Evolutionary conservation across 345 rosid genomes (phyloP).

Genomic region (Arabis hirsuta): DNA sequence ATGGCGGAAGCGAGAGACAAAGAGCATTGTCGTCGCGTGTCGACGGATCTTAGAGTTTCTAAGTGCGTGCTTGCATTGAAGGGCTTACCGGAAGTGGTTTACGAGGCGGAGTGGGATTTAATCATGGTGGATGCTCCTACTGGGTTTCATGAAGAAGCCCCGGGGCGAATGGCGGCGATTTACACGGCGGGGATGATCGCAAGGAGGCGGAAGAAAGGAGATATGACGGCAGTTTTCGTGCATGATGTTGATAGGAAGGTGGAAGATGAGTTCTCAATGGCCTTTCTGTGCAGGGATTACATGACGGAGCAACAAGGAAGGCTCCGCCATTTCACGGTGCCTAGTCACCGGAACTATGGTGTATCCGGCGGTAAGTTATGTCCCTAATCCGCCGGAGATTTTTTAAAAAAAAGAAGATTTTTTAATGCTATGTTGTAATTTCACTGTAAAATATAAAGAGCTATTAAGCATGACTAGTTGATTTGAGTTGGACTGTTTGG

Average conservation of each 20-base stretch:
- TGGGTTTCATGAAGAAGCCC: slow-evolving; percentile 76
- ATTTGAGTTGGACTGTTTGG: slow-evolving; percentile 15
- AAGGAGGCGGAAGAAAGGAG: slow-evolving; percentile 56
- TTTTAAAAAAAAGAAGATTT: neutral
- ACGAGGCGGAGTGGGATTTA: slow-evolving; percentile 80
- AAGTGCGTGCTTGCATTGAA: slow-evolving; percentile 66
- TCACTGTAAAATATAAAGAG: neutral
- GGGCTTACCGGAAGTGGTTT: slow-evolving; percentile 68
- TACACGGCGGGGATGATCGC: slow-evolving; percentile 87
- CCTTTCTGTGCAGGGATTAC: slow-evolving; percentile 75
- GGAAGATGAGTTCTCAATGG: slow-evolving; percentile 78
- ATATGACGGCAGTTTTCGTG: slow-evolving; percentile 78
- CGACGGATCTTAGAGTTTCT: slow-evolving; percentile 62
- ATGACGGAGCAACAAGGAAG: slow-evolving; percentile 70
- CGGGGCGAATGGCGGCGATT: slow-evolving; percentile 88
- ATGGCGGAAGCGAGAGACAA: slow-evolving; percentile 47
- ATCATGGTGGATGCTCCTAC: slow-evolving; percentile 98
- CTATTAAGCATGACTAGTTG: neutral
- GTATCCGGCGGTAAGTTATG: slow-evolving; percentile 17
- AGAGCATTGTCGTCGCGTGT: slow-evolving; percentile 53
- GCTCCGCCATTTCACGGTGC: slow-evolving; percentile 73
- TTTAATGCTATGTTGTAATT: neutral
- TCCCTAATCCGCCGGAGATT: neutral
- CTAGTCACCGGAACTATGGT: slow-evolving; percentile 59
- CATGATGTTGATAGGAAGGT: slow-evolving; percentile 83